Evolutionary conservation across 2,329 filamentous ascomycete species (phyloP).

Genomic region (Chaetomium sp.): DNA sequence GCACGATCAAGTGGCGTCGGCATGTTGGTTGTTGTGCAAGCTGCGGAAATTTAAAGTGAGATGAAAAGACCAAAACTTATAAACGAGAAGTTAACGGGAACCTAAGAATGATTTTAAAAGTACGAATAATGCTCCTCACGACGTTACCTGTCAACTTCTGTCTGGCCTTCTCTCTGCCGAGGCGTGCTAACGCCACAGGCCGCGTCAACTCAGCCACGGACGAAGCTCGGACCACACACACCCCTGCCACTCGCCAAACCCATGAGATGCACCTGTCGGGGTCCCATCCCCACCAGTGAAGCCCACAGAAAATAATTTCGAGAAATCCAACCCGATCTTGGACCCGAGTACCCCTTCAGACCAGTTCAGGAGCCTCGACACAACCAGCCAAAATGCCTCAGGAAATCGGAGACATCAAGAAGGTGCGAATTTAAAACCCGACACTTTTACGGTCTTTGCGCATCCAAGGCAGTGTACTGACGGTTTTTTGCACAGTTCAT

Average conservation of each 20-base stretch:
- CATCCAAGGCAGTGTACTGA: constrained; percentile 16
- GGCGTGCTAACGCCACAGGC: constrained; percentile 9
- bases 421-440: constrained; percentile 39
- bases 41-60: neutral
- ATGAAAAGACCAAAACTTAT: neutral
- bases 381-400: constrained; percentile 81
- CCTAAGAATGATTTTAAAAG: neutral
- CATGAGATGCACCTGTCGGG: constrained; percentile 12
- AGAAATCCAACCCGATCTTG: constrained; percentile 22
- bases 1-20: constrained; percentile 63
- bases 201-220: constrained; percentile 10
- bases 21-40: constrained; percentile 40
- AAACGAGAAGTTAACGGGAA: neutral
- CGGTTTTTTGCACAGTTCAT: constrained; percentile 66
- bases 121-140: neutral
- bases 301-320: constrained; percentile 27
- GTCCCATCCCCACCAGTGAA: constrained; percentile 12
- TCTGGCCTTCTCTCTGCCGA: neutral
- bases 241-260: constrained; percentile 6
- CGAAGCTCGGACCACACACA: constrained; percentile 2
- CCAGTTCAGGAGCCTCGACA: constrained; percentile 24
- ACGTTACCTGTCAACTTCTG: constrained; percentile 5
- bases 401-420: constrained; percentile 98
- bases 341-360: constrained; percentile 18
- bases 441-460: neutral